These are phyloP conservation scores for Rhizopogon vinicolor DNA, from an alignment of 768 basidiomycete genomes.

Conservation along the genomic window DNA sequence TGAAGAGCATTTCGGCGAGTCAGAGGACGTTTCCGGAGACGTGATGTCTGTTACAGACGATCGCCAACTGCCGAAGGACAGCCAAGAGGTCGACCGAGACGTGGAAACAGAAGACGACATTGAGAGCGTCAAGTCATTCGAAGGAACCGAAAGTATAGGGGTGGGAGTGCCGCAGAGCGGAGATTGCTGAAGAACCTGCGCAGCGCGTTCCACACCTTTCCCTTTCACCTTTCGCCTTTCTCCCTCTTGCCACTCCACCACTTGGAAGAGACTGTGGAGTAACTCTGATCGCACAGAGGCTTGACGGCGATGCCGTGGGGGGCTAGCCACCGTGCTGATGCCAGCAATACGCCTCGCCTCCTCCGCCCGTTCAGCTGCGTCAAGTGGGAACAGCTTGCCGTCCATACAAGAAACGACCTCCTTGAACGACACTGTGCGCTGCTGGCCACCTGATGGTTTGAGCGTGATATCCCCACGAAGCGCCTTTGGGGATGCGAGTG, in stretches of 20 bases:
- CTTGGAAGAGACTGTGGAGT: conserved; percentile 39
- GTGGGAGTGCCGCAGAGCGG: conserved; percentile 5
- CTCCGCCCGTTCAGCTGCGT: conserved; percentile 27
- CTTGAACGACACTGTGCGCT: conserved; percentile 45
- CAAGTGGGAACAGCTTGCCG: conserved; percentile 50
- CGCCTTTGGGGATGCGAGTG: conserved; percentile 5
- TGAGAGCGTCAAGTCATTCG: conserved; percentile 17
- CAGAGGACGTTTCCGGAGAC: conserved; percentile 20
- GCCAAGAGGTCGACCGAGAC: conserved; percentile 37
- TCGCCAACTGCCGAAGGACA: conserved; percentile 38
- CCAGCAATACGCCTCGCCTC: conserved; percentile 26
- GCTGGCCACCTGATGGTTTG: conserved; percentile 10
- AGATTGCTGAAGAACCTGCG: conserved; percentile 8
- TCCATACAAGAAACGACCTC: conserved; percentile 56
- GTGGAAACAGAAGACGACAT: conserved; percentile 24
- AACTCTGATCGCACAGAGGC: conserved; percentile 29
- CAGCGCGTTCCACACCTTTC: conserved; percentile 34
- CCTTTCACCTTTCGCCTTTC: conserved; percentile 35
- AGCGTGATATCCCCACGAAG: conserved; percentile 4
- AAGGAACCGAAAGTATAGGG: conserved; percentile 14
- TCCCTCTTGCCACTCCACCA: conserved; percentile 37
- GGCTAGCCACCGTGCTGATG: conserved; percentile 10
- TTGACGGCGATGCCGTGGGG: conserved; percentile 14
- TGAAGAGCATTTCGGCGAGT: conserved; percentile 23
- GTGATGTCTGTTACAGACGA: conserved; percentile 33